Evolutionary conservation across 2,329 filamentous ascomycete species (phyloP), one percentile per base, ranked within the genome.

Genomic region (Sphaerulina vaccinii): DNA sequence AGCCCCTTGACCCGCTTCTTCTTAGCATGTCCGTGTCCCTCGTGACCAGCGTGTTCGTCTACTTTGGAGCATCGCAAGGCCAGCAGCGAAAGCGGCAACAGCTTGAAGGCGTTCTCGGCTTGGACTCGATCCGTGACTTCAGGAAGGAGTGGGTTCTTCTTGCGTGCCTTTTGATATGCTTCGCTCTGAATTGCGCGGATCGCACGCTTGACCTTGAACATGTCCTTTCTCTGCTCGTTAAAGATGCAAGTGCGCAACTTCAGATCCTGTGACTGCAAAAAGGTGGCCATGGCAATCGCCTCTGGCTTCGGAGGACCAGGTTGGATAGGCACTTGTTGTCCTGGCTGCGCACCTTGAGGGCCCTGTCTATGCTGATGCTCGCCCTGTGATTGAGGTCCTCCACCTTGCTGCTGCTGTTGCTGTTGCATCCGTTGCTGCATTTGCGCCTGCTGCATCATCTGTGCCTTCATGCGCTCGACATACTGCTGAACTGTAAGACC

Each of bases 131-230:
- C 89, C 57, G 82, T 91, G 66, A 99, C 87, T 66, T 88, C 85
- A 27, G 93, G 93, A 3, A 97, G 84, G 39, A 90, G 82, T 5
- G 90, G 83, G 74, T 96, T 93, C 83, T 95, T 95, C 70, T 86
- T 86, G 67, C 86, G 75, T 52, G 90, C 90, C 76, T 95, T 96
- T 63, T 84, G 81, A 74, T 99, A 99, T 35, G 87, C 90, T 43
- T 89, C 87, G 18, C 90, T 93, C 71, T 95, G 79, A 48, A 99
- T 80, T 22, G 88, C 90, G 64, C 93, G 88, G 56, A 99, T 86
- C 35, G 93, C 93, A 69, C 93, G 89, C 80, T 97, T 97, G 70
- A 99, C 93, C 79, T 86, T 87, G 73, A 99, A 97, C 88, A 99
- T 95, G 61, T 99, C 92, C 75, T 96, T 97, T 65, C 93, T 83